These are phyloP conservation scores for Sarcomyxa edulis DNA, from an alignment of 768 basidiomycete genomes.

Conservation along the genomic window DNA sequence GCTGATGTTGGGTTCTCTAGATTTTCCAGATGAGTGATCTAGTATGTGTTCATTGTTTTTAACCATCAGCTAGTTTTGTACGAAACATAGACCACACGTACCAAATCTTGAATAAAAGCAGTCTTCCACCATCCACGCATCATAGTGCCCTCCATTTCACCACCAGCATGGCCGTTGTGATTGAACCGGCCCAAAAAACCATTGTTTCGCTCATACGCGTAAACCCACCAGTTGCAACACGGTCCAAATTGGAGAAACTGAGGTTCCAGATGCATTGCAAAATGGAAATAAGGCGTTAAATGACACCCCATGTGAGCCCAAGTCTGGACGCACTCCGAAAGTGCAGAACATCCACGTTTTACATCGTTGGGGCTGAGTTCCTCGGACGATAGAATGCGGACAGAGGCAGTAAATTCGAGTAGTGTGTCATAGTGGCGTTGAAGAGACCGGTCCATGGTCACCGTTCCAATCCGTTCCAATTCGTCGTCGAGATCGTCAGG, in stretches of 20 bases:
- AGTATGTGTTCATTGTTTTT: too few relatives aligned
- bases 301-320: conserved; percentile 14
- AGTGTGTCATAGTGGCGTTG: conserved; percentile 8
- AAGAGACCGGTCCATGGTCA: conserved; percentile 11
- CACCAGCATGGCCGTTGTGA: conserved; percentile 14
- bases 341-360: conserved; percentile 6
- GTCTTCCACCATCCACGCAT: conserved; percentile 16
- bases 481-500: conserved; percentile 4
- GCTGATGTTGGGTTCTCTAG: conserved; percentile 2
- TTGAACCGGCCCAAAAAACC: conserved; percentile 11
- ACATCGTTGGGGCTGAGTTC: conserved; percentile 11
- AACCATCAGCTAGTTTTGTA: not conserved
- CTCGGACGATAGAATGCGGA: conserved; percentile 7
- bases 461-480: not conserved
- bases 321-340: conserved; percentile 3
- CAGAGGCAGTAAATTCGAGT: conserved; percentile 9
- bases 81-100: conserved; percentile 2
- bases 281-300: conserved; percentile 13
- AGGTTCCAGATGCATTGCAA: conserved; percentile 7
- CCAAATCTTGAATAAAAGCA: conserved; percentile 10
- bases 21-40: too few relatives aligned
- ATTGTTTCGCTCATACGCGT: conserved; percentile 14
- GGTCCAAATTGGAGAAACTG: conserved; percentile 12
- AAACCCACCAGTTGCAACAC: conserved; percentile 10
- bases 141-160: conserved; percentile 16